Conservation (phyloP, 208 protist genomes). For the Acanthamoeba culbertsoni region DNA sequence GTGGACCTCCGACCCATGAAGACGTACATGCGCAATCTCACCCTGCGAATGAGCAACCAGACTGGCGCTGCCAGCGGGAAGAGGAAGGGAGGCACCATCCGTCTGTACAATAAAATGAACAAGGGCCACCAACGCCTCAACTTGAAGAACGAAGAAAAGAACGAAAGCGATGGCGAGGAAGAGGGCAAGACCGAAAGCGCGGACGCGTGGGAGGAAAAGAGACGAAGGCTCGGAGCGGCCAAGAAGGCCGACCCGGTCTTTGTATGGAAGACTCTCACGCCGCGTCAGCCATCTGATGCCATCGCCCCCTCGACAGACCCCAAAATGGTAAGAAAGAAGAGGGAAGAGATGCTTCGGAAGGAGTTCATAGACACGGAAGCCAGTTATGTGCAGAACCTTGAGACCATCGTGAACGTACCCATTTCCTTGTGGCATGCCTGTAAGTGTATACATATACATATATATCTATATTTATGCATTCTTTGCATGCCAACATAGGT, state of each 20-base stretch:
- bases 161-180: not conserved
- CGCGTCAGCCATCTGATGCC: not conserved
- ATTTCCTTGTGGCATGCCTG: too few species aligned
- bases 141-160: not conserved
- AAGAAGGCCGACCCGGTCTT: not conserved
- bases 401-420: not conserved
- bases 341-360: not conserved
- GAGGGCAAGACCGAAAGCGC: not conserved
- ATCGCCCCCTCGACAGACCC: not conserved
- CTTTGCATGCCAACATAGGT: not conserved
- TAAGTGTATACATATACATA: too few species aligned
- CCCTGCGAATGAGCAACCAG: not conserved
- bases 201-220: not conserved
- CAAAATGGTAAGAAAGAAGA: not conserved
- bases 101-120: not conserved
- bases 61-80: not conserved
- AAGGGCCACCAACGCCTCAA: not conserved
- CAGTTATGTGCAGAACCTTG: not conserved
- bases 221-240: not conserved
- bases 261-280: not conserved
- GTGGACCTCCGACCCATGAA: not conserved
- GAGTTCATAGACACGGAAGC: not conserved
- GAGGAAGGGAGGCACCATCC: not conserved
- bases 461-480: not conserved
- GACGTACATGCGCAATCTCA: not conserved